phyloP scores from a whole-genome alignment of 1,284 basidiomycete species.

The Schizophyllum amplum region DNA sequence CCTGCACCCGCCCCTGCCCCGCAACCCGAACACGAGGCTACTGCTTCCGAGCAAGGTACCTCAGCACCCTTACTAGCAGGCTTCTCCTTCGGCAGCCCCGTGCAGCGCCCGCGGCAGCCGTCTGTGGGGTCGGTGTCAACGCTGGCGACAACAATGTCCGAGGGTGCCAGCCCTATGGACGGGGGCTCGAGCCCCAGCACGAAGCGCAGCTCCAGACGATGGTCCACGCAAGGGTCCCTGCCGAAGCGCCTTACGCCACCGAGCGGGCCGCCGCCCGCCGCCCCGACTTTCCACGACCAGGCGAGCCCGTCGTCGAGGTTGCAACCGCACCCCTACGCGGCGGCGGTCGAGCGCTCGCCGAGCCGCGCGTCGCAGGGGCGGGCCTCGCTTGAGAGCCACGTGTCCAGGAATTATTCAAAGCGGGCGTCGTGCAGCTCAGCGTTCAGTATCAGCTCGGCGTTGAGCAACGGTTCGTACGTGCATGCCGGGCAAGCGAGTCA shows the following conservation, averaged over 20 bases:
- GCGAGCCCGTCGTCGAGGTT: neutral
- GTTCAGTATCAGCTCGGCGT: neutral
- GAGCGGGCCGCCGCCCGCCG: conserved; percentile 3
- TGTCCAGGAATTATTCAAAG: neutral
- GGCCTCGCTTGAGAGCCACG: neutral
- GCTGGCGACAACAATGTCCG: neutral
- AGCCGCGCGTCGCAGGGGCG: conserved; percentile 4
- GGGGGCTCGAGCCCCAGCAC: neutral
- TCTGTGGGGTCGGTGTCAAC: neutral
- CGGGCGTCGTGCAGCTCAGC: neutral
- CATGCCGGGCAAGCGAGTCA: neutral
- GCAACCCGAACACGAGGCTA: neutral
- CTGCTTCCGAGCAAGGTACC: neutral
- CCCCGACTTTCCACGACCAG: neutral
- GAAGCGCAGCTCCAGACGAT: conserved; percentile 4
- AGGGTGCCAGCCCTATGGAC: neutral
- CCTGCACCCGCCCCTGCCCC: neutral
- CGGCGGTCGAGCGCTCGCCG: conserved; percentile 4
- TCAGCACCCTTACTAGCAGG: neutral
- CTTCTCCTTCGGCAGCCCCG: neutral
- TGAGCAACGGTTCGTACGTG: neutral
- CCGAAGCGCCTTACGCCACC: conserved; percentile 11
- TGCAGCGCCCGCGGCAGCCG: neutral
- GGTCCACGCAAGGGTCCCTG: conserved; percentile 8
- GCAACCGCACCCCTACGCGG: conserved; percentile 13